Percentiles rank a stretch among this genome's conserved stretches.
Evolutionary conservation across 1,139 yeast species (phyloP).

Genomic region (Suhomyces maxii): DNA sequence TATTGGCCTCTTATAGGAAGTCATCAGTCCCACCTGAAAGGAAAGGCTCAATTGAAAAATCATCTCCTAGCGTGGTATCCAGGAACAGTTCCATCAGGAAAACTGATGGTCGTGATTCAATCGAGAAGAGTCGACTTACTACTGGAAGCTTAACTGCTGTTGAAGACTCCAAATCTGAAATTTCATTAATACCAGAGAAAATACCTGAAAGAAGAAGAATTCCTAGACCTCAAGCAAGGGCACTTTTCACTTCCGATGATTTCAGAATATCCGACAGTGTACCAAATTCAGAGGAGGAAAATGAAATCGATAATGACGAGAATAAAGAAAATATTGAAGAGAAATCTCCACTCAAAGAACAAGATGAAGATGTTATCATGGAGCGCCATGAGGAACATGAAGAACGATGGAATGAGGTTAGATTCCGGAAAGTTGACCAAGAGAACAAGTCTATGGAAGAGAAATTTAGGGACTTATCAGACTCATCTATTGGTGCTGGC

Average conservation of each 20-base stretch:
- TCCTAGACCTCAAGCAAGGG: not conserved
- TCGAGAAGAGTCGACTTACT: not conserved
- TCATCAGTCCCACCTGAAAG: not conserved
- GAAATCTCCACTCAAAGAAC: slow-evolving; percentile 5
- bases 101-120: not conserved
- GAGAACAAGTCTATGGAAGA: no score
- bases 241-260: not conserved
- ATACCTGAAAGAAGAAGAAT: not conserved
- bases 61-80: no score
- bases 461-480: no score
- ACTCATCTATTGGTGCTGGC: slow-evolving; percentile 3
- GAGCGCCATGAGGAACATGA: no score
- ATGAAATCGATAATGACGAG: not conserved
- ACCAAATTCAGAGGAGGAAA: not conserved
- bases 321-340: slow-evolving; percentile 12
- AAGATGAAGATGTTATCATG: not conserved
- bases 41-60: no score
- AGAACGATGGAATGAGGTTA: no score
- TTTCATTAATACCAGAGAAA: not conserved
- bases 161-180: not conserved
- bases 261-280: not conserved
- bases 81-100: no score
- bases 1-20: not conserved
- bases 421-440: no score
- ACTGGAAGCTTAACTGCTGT: not conserved